phyloP scores from a whole-genome alignment of 495 filamentous ascomycete genomes.

The Penicillium bovifimosum region DNA sequence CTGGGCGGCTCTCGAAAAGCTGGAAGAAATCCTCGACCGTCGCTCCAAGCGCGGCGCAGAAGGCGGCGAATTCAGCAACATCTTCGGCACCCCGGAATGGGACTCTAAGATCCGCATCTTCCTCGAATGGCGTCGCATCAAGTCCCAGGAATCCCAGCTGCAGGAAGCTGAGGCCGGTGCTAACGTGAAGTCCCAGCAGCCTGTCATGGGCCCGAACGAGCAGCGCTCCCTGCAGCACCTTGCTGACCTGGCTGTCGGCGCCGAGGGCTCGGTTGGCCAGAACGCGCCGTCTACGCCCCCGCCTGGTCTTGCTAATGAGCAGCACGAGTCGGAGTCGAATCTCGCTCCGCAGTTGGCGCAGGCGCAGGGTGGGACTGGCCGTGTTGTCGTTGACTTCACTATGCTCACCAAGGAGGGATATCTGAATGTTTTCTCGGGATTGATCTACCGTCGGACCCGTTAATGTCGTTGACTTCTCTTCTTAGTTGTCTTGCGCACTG shows the following conservation, averaged over 20 bases:
- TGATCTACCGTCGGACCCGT: constrained; percentile 37
- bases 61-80: constrained; percentile 30
- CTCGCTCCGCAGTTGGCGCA: constrained; percentile 27
- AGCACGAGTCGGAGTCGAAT: constrained; percentile 27
- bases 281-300: constrained; percentile 31
- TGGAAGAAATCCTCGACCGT: constrained; percentile 43
- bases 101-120: constrained; percentile 45
- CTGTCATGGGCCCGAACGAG: constrained; percentile 43
- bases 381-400: constrained; percentile 40
- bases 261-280: constrained; percentile 38
- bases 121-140: constrained; percentile 39
- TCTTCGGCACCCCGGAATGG: constrained; percentile 40
- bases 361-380: constrained; percentile 22
- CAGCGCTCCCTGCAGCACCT: constrained; percentile 56
- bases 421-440: constrained; percentile 41
- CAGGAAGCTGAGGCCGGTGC: constrained; percentile 28
- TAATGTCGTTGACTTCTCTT: constrained; percentile 1
- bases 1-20: constrained; percentile 40
- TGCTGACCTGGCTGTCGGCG: constrained; percentile 56
- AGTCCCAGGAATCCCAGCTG: constrained; percentile 36
- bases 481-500: not conserved
- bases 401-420: constrained; percentile 43
- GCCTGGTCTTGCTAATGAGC: constrained; percentile 27
- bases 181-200: constrained; percentile 24
- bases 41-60: constrained; percentile 27